A percentile compares a stretch with the other conserved stretches of the same genome.
Evolutionary conservation across 2,329 filamentous ascomycete genomes (phyloP).

Genomic region (Fusarium mexicanum): DNA sequence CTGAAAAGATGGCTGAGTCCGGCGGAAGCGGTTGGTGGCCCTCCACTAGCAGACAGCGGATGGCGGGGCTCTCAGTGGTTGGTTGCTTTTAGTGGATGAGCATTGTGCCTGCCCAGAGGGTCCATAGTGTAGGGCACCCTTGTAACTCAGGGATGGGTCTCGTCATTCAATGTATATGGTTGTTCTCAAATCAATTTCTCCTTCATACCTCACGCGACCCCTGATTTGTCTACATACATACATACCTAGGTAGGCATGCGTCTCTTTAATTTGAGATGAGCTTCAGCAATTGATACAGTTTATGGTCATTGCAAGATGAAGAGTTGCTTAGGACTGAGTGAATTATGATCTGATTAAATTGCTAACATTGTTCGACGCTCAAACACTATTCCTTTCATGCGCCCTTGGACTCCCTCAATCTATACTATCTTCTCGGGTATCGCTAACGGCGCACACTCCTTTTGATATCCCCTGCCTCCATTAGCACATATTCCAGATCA

Average conservation of each 20-base stretch:
- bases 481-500: constrained; percentile 16
- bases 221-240: background rate
- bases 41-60: constrained; percentile 22
- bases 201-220: constrained; percentile 33
- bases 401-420: constrained; percentile 7
- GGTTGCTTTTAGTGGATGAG: background rate
- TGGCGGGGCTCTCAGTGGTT: constrained; percentile 22
- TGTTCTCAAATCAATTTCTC: constrained; percentile 22
- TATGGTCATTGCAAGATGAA: background rate
- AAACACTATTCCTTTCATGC: constrained; percentile 20
- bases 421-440: constrained; percentile 36
- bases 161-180: background rate
- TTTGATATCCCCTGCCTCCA: constrained; percentile 6
- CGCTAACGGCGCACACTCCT: constrained; percentile 26
- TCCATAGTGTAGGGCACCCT: background rate
- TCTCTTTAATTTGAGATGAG: background rate
- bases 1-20: constrained; percentile 24
- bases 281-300: background rate
- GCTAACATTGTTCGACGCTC: constrained; percentile 11
- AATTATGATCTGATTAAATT: constrained; percentile 9
- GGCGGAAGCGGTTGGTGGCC: constrained; percentile 21
- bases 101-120: background rate
- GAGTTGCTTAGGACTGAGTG: background rate
- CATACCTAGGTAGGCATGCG: too few relatives aligned
- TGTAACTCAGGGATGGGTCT: constrained; percentile 1